Evolutionary conservation across 2,329 filamentous ascomycete genomes (phyloP).

Genomic region (Neoscytalidium dimidiatum): DNA sequence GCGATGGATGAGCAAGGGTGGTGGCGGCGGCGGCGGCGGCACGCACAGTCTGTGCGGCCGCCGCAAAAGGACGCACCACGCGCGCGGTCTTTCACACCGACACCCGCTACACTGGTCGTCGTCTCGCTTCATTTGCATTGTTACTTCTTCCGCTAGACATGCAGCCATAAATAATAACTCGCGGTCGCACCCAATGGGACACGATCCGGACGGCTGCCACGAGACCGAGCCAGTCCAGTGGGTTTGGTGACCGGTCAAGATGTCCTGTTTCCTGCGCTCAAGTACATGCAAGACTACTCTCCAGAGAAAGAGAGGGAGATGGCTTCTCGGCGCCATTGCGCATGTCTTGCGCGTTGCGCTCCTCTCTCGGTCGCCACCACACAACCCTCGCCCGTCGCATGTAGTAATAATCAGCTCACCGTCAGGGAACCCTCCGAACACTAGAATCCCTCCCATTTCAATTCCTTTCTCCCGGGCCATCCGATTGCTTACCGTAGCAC

Average conservation of each 20-base stretch:
- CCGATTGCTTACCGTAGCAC: background rate
- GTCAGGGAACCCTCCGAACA: background rate
- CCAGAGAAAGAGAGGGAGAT: background rate
- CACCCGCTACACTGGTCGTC: background rate
- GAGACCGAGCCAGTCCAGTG: background rate
- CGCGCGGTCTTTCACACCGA: conserved; percentile 2
- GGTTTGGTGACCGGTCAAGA: background rate
- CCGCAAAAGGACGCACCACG: background rate
- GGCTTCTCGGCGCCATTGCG: background rate
- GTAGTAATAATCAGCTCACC: background rate
- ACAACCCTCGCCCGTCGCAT: background rate
- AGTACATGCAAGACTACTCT: background rate
- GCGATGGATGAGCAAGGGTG: background rate
- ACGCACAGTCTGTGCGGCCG: background rate
- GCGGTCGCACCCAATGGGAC: background rate
- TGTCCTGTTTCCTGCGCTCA: background rate
- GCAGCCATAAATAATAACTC: background rate
- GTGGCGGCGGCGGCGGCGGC: background rate
- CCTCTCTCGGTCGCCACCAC: background rate
- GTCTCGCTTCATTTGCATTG: background rate
- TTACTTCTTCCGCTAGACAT: background rate
- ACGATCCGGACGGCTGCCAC: background rate
- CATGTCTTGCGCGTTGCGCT: background rate
- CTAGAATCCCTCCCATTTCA: no score
- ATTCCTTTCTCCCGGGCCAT: background rate